Conservation (phyloP, 495 filamentous ascomycete species). For the Trypethelium eluteriae region DNA sequence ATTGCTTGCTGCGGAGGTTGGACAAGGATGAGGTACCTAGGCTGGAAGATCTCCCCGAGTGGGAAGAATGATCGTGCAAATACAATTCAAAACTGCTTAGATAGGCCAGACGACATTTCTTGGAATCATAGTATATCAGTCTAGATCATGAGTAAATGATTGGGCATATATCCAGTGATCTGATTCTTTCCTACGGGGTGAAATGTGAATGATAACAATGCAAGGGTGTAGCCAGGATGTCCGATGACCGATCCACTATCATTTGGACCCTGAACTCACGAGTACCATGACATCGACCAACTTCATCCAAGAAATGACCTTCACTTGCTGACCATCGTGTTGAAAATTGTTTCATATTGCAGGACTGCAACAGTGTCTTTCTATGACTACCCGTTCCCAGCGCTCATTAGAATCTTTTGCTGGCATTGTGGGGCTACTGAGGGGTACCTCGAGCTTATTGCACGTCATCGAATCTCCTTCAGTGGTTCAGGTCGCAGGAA, state of each 20-base stretch:
- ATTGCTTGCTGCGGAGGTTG: neutral
- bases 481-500: neutral
- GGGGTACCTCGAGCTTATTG: neutral
- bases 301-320: neutral
- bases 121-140: neutral
- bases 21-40: neutral
- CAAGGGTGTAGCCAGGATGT: neutral
- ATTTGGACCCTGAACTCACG: neutral
- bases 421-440: neutral
- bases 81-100: neutral
- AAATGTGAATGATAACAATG: neutral
- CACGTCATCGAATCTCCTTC: constrained; percentile 1
- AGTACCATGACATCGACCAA: neutral
- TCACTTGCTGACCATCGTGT: neutral
- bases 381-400: neutral
- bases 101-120: neutral
- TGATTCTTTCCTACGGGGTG: no score
- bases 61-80: neutral
- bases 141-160: no score
- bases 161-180: no score
- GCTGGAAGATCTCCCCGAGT: neutral
- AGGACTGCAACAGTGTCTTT: neutral
- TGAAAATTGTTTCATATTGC: neutral
- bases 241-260: neutral
- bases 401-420: neutral